These are phyloP conservation scores for Clonostachys byssicola DNA, from an alignment of 2,329 filamentous ascomycete species.

Conservation along the genomic window DNA sequence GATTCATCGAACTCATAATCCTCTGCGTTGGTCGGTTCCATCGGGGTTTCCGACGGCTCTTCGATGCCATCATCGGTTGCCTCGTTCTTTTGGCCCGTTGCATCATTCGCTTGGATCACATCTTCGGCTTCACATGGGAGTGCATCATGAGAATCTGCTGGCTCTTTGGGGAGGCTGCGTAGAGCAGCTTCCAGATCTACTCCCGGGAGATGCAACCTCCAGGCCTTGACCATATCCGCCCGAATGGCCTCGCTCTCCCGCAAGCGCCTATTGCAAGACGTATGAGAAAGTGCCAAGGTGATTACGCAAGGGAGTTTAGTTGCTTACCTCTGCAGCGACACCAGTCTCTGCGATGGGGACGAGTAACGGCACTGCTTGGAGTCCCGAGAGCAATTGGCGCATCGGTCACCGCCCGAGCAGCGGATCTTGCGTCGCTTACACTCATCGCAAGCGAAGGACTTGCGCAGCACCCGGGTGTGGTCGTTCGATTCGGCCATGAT, in stretches of 20 bases:
- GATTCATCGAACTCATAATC: constrained; percentile 8
- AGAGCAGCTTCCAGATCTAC: neutral
- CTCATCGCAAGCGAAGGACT: constrained; percentile 1
- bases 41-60: neutral
- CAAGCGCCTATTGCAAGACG: neutral
- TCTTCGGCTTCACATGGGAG: neutral
- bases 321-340: neutral
- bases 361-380: neutral
- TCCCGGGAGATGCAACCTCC: neutral
- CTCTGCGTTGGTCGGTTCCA: neutral
- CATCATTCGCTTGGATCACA: neutral
- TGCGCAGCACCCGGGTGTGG: neutral
- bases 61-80: neutral
- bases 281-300: neutral
- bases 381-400: neutral
- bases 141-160: neutral
- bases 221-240: neutral
- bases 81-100: neutral
- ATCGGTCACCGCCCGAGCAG: neutral
- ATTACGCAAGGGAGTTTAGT: neutral
- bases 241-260: neutral
- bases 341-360: neutral
- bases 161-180: neutral
- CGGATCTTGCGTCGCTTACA: constrained; percentile 2
- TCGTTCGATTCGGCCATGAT: neutral